Percentiles rank a stretch among this genome's conserved stretches.
Conservation (phyloP, 2,329 filamentous ascomycete genomes). For the Claviceps sp. region DNA sequence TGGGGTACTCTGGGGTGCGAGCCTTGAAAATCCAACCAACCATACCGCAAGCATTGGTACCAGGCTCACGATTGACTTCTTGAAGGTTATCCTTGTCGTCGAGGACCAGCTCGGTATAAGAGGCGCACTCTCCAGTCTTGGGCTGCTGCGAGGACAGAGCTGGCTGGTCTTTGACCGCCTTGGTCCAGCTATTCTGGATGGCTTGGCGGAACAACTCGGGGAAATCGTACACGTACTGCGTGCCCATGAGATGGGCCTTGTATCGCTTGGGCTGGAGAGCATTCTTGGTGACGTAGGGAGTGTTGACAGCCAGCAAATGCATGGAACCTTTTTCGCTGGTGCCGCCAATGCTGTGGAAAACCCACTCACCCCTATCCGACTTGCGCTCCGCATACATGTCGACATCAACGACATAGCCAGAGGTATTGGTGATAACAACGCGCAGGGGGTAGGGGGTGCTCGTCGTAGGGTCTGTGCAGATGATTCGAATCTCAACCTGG, state of each 20-base stretch:
- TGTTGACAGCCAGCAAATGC: constrained; percentile 81
- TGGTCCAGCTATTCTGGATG: constrained; percentile 86
- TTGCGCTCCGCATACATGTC: constrained; percentile 97
- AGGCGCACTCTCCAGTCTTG: constrained; percentile 76
- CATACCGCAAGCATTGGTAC: constrained; percentile 95
- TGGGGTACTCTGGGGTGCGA: constrained; percentile 88
- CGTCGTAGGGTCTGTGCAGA: constrained; percentile 82
- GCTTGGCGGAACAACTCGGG: constrained; percentile 97
- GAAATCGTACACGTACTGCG: constrained; percentile 99
- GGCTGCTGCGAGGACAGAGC: constrained; percentile 70
- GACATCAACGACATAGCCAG: constrained; percentile 92
- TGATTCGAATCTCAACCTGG: constrained; percentile 93
- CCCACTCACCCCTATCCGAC: constrained; percentile 94
- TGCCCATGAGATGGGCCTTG: constrained; percentile 98
- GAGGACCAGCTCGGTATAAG: constrained; percentile 85
- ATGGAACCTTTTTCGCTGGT: constrained; percentile 91
- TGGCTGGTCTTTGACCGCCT: constrained; percentile 60
- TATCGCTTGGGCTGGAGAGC: constrained; percentile 98
- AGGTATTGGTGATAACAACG: constrained; percentile 96
- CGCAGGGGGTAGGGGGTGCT: constrained; percentile 82
- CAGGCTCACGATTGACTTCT: constrained; percentile 88
- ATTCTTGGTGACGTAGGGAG: constrained; percentile 95
- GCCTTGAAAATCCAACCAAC: constrained; percentile 95
- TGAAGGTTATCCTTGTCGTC: constrained; percentile 86
- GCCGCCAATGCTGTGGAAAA: constrained; percentile 95